Percentiles rank a stretch among this genome's conserved stretches.
phyloP scores from a whole-genome alignment of 2,329 filamentous ascomycete genomes.

The Ophiostoma montium region DNA sequence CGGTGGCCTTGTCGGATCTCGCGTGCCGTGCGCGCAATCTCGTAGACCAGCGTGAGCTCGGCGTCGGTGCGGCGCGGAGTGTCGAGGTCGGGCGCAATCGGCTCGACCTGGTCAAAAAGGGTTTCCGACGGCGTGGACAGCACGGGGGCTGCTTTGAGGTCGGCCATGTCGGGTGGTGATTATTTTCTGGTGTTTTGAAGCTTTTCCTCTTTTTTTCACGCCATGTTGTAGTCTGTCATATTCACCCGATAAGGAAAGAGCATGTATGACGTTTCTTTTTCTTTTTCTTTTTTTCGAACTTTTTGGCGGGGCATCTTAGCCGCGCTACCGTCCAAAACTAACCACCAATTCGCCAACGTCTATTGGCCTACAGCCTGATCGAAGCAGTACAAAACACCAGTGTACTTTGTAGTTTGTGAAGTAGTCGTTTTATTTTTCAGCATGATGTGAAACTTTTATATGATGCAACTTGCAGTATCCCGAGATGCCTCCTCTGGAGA shows the following conservation, averaged over 20 bases:
- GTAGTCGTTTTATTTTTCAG: no score
- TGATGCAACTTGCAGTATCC: no score
- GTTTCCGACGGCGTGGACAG: slow-evolving; percentile 51
- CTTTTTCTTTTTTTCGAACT: slow-evolving; percentile 1
- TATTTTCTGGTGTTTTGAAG: not conserved
- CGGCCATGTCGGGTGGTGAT: slow-evolving; percentile 25
- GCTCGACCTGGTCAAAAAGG: slow-evolving; percentile 37
- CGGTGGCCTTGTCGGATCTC: slow-evolving; percentile 64
- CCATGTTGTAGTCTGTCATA: not conserved
- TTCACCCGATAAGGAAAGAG: not conserved
- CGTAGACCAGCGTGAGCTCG: slow-evolving; percentile 65
- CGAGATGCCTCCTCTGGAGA: no score
- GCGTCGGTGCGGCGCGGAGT: slow-evolving; percentile 37
- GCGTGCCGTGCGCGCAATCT: slow-evolving; percentile 63
- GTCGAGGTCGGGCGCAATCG: slow-evolving; percentile 15
- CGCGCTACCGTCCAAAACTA: not conserved
- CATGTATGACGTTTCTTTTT: slow-evolving; percentile 1
- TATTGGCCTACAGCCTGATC: slow-evolving; percentile 6
- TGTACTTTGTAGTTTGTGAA: no score
- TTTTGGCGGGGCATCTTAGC: slow-evolving; percentile 8
- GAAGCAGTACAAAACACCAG: no score
- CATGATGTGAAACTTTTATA: no score
- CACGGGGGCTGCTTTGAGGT: slow-evolving; percentile 40
- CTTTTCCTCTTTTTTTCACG: no score
- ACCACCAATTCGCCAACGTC: slow-evolving; percentile 3